These are phyloP conservation scores for Zygosaccharomyces sapae DNA, from an alignment of 1,139 yeast species.

Conservation along the genomic window DNA sequence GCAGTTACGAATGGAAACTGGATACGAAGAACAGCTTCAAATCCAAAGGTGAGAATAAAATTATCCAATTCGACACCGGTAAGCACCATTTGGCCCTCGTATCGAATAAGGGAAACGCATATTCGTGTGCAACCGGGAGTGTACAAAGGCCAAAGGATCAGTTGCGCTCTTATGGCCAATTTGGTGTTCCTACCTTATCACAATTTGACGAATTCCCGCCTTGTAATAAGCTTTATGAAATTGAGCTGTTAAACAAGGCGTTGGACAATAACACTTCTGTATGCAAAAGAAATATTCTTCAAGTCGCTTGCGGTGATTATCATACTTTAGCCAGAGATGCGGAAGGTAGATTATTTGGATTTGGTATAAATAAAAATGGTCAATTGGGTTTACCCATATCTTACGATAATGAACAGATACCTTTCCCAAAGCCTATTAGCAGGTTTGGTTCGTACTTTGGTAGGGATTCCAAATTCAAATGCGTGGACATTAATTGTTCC, in stretches of 20 bases:
- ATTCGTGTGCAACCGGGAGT: conserved; percentile 55
- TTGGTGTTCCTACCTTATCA: conserved; percentile 69
- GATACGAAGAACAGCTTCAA: conserved; percentile 21
- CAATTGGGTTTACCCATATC: conserved; percentile 73
- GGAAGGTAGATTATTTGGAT: conserved; percentile 65
- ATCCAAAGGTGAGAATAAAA: conserved; percentile 41
- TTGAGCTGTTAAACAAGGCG: conserved; percentile 30
- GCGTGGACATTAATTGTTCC: conserved; percentile 58
- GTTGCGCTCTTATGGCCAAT: conserved; percentile 63
- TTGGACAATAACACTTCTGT: conserved; percentile 22
- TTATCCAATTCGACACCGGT: conserved; percentile 58
- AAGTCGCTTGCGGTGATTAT: conserved; percentile 67
- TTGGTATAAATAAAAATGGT: conserved; percentile 82
- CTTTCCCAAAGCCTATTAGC: conserved; percentile 61
- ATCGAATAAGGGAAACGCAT: conserved; percentile 60
- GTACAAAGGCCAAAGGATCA: conserved; percentile 11
- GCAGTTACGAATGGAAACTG: conserved; percentile 26
- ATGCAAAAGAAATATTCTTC: conserved; percentile 46
- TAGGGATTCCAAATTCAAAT: conserved; percentile 41
- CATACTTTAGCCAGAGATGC: conserved; percentile 68
- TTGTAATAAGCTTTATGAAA: conserved; percentile 25
- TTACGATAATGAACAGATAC: conserved; percentile 59
- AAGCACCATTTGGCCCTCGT: conserved; percentile 60
- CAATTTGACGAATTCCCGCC: conserved; percentile 46
- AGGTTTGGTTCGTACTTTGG: conserved; percentile 40